Evolutionary conservation across 345 rosid genomes (phyloP), one percentile per base, ranked within the genome.

Genomic region (Salix viminalis): DNA sequence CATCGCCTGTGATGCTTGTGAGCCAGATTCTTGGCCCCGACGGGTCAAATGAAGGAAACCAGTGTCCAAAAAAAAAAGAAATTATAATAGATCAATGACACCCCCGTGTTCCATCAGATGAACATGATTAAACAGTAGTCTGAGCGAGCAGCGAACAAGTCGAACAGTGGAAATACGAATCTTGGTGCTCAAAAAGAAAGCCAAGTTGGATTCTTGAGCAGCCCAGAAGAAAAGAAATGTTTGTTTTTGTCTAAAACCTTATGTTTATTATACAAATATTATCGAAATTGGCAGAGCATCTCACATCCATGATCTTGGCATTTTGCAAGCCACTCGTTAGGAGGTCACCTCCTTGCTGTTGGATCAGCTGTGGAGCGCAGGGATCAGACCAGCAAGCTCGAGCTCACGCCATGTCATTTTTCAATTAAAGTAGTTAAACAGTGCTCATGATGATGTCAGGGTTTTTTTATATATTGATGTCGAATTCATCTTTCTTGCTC

Each of bases 61-160:
- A 52, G 23, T 5, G 66, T 34, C 19, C 36, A 1, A 24, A 56
- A 32, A 21, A 1, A 24, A 7, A 70, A 48, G 44, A 2, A 41
- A 41, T 41, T 11, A 34, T 34, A 41, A 41, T 1, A 24, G 26
- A 14, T 0, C 9, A 21, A 32, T 0, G 28, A 34, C 4, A 67
- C 5, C 30, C 54, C 39, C 32, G 5, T 42, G 30, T 44, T 39
- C 21, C n/a, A 4, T 19, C 14, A 32, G 16, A 39, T 76, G 44
- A 69, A 58, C 74, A 69, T 68, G 58, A 61, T 62, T 44, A 32
- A 70, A 77, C 62, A 78, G 56, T 72, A 36, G 7, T 19, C 58
- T 52, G 19, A 7, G 7, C 19, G 58, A 52, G 58, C 4, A 46
- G 14, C 14, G 50, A 46, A 0, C 50, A 46, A 52, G 6, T 52